Percentiles rank a stretch among this genome's conserved stretches.
Conservation (phyloP, 2,329 filamentous ascomycete species). For the Laburnicola sp. region DNA sequence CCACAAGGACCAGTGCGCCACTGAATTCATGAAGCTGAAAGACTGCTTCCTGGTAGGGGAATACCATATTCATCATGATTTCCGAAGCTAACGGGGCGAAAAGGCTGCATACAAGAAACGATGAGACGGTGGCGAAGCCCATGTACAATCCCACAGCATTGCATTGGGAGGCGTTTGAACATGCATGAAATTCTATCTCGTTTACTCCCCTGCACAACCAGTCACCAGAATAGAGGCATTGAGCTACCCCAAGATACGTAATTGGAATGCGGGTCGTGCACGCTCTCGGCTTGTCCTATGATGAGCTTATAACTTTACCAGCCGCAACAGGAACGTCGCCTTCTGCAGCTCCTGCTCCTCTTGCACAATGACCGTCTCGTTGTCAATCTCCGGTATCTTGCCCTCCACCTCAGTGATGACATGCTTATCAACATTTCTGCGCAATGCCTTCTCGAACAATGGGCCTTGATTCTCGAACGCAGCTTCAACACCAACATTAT, state of each 20-base stretch:
- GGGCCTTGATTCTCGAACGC: conserved; percentile 70
- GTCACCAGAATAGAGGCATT: not conserved
- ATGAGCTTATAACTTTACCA: conserved; percentile 66
- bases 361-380: conserved; percentile 68
- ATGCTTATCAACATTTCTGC: conserved; percentile 75
- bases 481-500: conserved; percentile 70
- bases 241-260: not conserved
- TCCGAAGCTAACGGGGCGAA: not conserved
- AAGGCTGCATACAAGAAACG: conserved; percentile 39
- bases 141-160: not conserved
- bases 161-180: not conserved
- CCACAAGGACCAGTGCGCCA: conserved; percentile 84
- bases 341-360: conserved; percentile 87
- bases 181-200: not conserved
- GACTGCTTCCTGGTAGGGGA: conserved; percentile 78
- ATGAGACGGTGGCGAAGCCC: conserved; percentile 13
- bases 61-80: not conserved
- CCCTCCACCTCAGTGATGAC: conserved; percentile 63
- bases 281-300: too few species aligned
- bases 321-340: conserved; percentile 74
- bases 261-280: too few species aligned
- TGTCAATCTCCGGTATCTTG: conserved; percentile 55
- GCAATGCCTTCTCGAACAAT: conserved; percentile 74
- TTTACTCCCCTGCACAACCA: not conserved
- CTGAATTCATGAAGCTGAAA: conserved; percentile 83